These are phyloP conservation scores for Talaromyces piceae DNA, from an alignment of 2,329 filamentous ascomycete species.

Conservation along the genomic window DNA sequence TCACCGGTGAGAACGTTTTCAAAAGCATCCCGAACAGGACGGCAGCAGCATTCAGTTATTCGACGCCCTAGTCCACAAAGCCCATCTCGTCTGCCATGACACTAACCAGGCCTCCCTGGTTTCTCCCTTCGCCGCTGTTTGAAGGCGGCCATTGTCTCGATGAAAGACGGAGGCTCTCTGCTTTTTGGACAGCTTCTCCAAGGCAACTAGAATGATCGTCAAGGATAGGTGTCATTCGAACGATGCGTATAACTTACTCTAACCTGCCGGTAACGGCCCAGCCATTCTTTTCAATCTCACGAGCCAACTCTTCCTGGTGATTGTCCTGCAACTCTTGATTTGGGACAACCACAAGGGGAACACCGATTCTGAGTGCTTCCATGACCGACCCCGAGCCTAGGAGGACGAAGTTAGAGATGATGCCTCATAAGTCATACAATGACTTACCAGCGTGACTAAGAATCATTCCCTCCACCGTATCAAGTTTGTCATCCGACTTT, in stretches of 20 bases:
- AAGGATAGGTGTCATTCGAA: too few species aligned
- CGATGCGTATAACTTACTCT: conserved; percentile 39
- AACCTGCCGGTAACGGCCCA: conserved; percentile 68
- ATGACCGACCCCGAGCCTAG: conserved; percentile 84
- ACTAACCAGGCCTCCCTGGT: conserved; percentile 38
- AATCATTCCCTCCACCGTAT: conserved; percentile 57
- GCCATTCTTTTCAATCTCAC: conserved; percentile 63
- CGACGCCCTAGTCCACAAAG: conserved; percentile 39
- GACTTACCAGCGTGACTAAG: conserved; percentile 78
- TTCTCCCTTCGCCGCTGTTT: conserved; percentile 37
- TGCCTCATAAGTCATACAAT: neutral
- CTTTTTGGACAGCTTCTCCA: conserved; percentile 38
- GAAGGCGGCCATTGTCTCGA: conserved; percentile 45
- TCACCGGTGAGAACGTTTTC: neutral
- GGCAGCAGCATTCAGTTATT: too few species aligned
- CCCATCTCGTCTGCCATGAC: conserved; percentile 54
- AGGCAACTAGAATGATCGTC: conserved; percentile 21
- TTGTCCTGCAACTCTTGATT: conserved; percentile 78
- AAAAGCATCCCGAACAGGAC: neutral
- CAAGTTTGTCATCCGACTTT: conserved; percentile 36
- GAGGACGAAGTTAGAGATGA: neutral
- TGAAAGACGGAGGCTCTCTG: conserved; percentile 39
- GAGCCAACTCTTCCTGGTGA: conserved; percentile 81
- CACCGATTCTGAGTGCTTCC: conserved; percentile 64
- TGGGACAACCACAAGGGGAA: conserved; percentile 81